phyloP scores from a whole-genome alignment of 2,329 filamentous ascomycete species.

The Phialocephala subalpina region DNA sequence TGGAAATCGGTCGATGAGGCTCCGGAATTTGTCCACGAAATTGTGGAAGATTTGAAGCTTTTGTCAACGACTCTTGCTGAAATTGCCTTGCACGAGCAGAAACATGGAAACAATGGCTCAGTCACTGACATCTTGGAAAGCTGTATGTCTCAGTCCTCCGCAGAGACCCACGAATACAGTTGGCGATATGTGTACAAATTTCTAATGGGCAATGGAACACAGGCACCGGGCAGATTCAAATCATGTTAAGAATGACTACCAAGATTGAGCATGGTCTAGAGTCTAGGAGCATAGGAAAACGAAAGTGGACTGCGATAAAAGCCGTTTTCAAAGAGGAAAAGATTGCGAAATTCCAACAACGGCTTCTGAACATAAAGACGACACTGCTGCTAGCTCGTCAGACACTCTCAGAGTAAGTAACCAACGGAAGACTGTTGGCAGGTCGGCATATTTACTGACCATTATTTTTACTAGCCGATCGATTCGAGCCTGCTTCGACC shows the following conservation, averaged over 20 bases:
- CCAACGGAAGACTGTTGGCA: neutral
- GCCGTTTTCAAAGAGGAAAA: neutral
- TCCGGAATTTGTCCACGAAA: neutral
- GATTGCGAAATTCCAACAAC: neutral
- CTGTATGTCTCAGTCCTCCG: neutral
- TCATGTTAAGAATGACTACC: neutral
- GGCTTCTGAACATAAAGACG: neutral
- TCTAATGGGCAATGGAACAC: neutral
- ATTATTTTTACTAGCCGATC: neutral
- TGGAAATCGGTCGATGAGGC: constrained; percentile 10
- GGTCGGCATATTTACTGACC: neutral
- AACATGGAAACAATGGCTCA: constrained; percentile 7
- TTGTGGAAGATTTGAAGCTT: neutral
- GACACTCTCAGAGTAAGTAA: neutral
- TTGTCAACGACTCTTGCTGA: constrained; percentile 1
- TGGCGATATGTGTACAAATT: neutral
- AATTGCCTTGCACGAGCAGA: constrained; percentile 1
- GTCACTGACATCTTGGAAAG: constrained; percentile 4
- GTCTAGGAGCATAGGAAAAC: neutral
- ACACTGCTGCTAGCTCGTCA: constrained; percentile 3
- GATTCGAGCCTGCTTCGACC: neutral
- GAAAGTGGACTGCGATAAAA: neutral
- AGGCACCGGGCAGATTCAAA: neutral
- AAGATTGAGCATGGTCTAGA: neutral
- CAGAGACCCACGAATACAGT: neutral